Evolutionary conservation across 441 rosid genomes (phyloP).

Genomic region (Gossypium lobatum): DNA sequence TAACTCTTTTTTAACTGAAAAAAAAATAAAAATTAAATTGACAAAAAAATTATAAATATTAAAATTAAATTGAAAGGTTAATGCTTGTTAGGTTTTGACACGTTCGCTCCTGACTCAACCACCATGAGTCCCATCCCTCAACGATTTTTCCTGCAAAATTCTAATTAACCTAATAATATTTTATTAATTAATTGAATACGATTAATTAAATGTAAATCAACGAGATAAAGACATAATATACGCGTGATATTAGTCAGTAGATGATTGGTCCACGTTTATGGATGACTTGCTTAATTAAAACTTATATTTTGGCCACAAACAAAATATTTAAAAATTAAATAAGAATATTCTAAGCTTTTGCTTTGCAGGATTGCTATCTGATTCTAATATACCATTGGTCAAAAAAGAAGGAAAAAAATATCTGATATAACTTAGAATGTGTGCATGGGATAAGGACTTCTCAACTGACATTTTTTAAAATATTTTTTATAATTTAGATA

Average conservation of each 20-base stretch:
- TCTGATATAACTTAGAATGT: too few relatives aligned
- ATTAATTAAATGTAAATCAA: conserved; percentile 11
- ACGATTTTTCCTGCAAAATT: neutral
- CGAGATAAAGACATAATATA: neutral
- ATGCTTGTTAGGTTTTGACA: neutral
- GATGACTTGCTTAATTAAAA: too few relatives aligned
- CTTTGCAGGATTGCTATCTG: neutral
- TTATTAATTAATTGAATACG: neutral
- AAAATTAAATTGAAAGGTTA: too few relatives aligned
- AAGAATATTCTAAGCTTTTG: neutral
- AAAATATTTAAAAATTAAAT: neutral
- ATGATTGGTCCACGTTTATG: conserved; percentile 29
- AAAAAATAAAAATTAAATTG: too few relatives aligned
- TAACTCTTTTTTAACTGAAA: too few relatives aligned
- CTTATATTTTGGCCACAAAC: neutral
- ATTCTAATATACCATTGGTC: neutral
- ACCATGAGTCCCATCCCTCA: neutral
- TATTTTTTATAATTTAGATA: too few relatives aligned
- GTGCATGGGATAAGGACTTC: conserved; percentile 3
- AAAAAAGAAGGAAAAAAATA: too few relatives aligned
- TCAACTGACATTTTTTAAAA: neutral
- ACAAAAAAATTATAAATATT: too few relatives aligned
- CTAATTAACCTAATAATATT: neutral
- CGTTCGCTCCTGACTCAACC: neutral
- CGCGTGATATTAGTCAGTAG: conserved; percentile 23